Percentiles rank a stretch among this genome's conserved stretches.
Evolutionary conservation across 495 filamentous ascomycete genomes (phyloP).

Genomic region (Staphylotrichum tortipilum): DNA sequence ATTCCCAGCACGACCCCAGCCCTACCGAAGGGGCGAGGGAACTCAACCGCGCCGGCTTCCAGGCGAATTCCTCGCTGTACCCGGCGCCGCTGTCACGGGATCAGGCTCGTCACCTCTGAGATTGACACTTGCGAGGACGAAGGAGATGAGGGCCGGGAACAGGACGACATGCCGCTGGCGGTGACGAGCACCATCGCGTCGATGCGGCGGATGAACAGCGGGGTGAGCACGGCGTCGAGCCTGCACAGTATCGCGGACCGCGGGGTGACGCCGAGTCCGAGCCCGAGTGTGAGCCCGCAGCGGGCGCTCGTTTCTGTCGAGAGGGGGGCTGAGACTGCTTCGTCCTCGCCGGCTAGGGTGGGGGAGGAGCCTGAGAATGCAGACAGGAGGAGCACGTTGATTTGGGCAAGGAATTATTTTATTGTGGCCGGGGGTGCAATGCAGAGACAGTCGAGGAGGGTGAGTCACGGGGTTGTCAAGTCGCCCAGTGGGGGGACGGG

Average conservation of each 20-base stretch:
- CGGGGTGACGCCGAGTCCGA: not conserved
- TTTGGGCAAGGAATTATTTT: constrained; percentile 5
- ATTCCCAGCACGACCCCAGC: constrained; percentile 12
- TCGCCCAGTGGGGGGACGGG: not conserved
- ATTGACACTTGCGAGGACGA: too few relatives aligned
- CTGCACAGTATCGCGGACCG: constrained; percentile 5
- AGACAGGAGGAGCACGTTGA: too few relatives aligned
- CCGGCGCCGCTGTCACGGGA: not conserved
- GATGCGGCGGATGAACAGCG: constrained; percentile 22
- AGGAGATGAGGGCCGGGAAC: not conserved
- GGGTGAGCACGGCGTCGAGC: constrained; percentile 14
- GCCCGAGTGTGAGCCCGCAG: not conserved
- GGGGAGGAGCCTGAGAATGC: not conserved
- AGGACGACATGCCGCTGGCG: constrained; percentile 2
- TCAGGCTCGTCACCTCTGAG: too few relatives aligned
- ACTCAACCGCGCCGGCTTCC: constrained; percentile 10
- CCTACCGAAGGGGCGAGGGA: not conserved
- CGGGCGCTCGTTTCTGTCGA: too few relatives aligned
- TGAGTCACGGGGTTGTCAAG: not conserved
- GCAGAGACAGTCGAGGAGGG: not conserved
- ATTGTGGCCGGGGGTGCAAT: not conserved
- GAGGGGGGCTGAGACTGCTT: too few relatives aligned
- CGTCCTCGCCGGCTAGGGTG: too few relatives aligned
- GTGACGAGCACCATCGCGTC: constrained; percentile 13
- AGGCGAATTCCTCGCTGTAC: constrained; percentile 3